Conservation (phyloP, 352 stramenopile species). For the Pythium insidiosum region DNA sequence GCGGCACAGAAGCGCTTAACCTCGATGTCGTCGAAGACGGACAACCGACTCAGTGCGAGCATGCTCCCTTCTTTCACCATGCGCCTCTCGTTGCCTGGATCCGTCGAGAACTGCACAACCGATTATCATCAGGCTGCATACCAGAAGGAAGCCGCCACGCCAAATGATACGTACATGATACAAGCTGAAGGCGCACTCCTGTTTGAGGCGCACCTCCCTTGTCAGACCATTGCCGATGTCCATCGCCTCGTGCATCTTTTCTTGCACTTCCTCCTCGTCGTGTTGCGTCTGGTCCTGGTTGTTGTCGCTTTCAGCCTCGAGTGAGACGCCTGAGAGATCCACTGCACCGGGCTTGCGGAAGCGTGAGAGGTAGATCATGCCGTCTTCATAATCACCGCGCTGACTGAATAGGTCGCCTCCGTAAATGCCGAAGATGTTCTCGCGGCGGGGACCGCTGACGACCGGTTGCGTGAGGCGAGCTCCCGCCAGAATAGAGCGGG, state of each 20-base stretch:
- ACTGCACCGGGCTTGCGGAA: slow-evolving; percentile 52
- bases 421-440: slow-evolving; percentile 59
- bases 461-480: slow-evolving; percentile 15
- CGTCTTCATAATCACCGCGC: slow-evolving; percentile 75
- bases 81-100: slow-evolving; percentile 50
- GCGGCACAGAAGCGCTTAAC: slow-evolving; percentile 80
- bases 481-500: slow-evolving; percentile 39
- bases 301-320: slow-evolving; percentile 13
- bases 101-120: slow-evolving; percentile 42
- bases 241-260: slow-evolving; percentile 42
- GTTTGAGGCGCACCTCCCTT: slow-evolving; percentile 64
- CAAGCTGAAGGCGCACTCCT: slow-evolving; percentile 76
- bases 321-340: slow-evolving; percentile 14
- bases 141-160: too few relatives aligned
- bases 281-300: slow-evolving; percentile 29
- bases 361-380: slow-evolving; percentile 84
- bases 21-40: slow-evolving; percentile 72
- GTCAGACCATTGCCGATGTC: slow-evolving; percentile 28
- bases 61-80: slow-evolving; percentile 77
- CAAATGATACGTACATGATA: slow-evolving; percentile 65
- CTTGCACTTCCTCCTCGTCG: slow-evolving; percentile 34
- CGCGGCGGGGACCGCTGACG: slow-evolving; percentile 19
- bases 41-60: slow-evolving; percentile 59
- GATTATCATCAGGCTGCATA: background rate
- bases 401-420: slow-evolving; percentile 78